Evolutionary conservation across 148 eudicot genomes (phyloP), one percentile per base, ranked within the genome.

Genomic region (Hydrangea macrophylla): DNA sequence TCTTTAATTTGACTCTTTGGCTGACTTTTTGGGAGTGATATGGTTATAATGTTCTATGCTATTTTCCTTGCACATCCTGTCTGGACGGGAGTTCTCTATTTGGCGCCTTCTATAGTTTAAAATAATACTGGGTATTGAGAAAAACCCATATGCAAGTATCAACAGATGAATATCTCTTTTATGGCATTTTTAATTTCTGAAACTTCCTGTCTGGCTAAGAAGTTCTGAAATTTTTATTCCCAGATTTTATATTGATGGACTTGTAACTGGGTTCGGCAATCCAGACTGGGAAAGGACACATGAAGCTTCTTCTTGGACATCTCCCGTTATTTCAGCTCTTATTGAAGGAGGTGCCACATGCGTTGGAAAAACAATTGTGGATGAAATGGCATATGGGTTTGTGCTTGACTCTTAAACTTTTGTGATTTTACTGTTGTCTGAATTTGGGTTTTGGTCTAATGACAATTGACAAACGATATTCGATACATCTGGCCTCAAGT

Each of bases 291-390:
- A 75, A 55, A 81, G 71, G 78, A 95, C 97, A 69, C 97, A 95
- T 73, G 90, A 83, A 72, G 78, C 85, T 74, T 93, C 96, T 80
- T 73, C 85, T 32, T 85, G 61, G 72, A 92, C 97, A 62, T 86
- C 96, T 62, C 53, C 77, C 13, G 90, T 79, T 57, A 90, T 89
- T 70, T 84, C 91, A 65, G 42, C 84, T 65, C 85, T 91, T 66
- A 88, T 95, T 66, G 99, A 95, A 63, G 94, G 94, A 71, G 99
- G 99, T 61, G 97, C 99, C 12, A 85, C 88, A n/a, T 95, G 97
- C 76, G 78, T 84, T 48, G 99, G 97, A 50, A 95, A 87, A 76
- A 91, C 99, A 44, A 80, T 83, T 64, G 83, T 89, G 60, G 90
- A 86, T 79, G 97, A 95, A 76, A 87, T 95, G 99, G 91, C 96